Conservation (phyloP, 495 filamentous ascomycete species). For the Hypomontagnella monticulosa region DNA sequence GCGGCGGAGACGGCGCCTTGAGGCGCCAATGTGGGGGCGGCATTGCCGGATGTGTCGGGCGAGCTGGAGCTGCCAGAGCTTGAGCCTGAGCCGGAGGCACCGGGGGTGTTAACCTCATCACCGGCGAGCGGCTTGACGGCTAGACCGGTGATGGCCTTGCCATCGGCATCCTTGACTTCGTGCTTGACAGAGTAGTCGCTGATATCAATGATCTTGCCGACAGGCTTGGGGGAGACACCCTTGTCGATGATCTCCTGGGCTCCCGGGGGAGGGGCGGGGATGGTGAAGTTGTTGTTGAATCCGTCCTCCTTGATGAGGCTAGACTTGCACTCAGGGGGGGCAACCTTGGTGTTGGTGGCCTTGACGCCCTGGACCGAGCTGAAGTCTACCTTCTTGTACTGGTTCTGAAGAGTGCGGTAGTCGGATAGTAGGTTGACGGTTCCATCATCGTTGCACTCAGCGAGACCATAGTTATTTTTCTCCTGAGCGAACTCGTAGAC, state of each 20-base stretch:
- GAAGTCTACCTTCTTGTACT: conserved; percentile 79
- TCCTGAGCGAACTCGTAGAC: conserved; percentile 90
- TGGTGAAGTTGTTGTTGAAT: conserved; percentile 80
- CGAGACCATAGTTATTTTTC: conserved; percentile 76
- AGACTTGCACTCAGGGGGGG: conserved; percentile 66
- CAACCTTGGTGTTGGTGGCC: conserved; percentile 59
- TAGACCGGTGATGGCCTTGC: conserved; percentile 47
- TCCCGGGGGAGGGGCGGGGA: conserved; percentile 65
- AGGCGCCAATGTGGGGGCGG: conserved; percentile 37
- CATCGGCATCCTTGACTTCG: conserved; percentile 52
- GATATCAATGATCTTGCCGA: conserved; percentile 54
- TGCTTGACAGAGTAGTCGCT: conserved; percentile 54
- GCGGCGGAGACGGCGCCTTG: conserved; percentile 36
- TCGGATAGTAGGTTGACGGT: conserved; percentile 72
- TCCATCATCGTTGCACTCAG: conserved; percentile 71
- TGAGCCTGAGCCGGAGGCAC: conserved; percentile 10
- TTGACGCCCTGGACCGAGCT: conserved; percentile 64
- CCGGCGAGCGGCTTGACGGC: conserved; percentile 55
- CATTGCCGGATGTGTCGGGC: conserved; percentile 19
- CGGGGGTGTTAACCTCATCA: conserved; percentile 50
- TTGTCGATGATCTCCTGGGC: conserved; percentile 63
- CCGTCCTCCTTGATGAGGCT: conserved; percentile 67
- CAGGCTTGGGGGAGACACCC: conserved; percentile 55
- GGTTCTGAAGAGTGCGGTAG: conserved; percentile 76
- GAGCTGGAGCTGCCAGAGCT: conserved; percentile 7